A percentile compares a stretch with the other conserved stretches of the same genome.
Conservation (phyloP, 495 filamentous ascomycete species). For the Halenospora varia region DNA sequence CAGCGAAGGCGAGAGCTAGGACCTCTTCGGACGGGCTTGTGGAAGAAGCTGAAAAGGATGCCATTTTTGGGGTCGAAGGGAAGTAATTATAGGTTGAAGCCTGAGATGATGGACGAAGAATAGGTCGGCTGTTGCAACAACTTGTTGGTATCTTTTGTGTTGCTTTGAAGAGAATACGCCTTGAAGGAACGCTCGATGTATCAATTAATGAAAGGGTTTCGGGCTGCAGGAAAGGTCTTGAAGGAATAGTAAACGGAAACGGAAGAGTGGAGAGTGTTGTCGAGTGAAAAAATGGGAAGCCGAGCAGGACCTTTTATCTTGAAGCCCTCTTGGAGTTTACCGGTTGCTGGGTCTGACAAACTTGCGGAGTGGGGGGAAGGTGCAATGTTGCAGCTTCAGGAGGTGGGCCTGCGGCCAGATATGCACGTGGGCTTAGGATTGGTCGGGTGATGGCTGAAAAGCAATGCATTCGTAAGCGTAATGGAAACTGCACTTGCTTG, state of each 20-base stretch:
- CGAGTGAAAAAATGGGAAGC: no score
- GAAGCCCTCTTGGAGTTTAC: background rate
- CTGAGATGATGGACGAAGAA: no score
- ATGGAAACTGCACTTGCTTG: background rate
- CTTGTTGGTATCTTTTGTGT: no score
- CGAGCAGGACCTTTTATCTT: no score
- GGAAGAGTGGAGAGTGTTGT: no score
- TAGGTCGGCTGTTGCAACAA: no score
- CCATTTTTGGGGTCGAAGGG: background rate
- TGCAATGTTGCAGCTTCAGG: background rate
- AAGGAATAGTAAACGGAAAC: no score
- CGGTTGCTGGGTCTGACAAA: background rate
- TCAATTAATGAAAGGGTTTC: no score
- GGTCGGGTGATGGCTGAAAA: slow-evolving; percentile 16
- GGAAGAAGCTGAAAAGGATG: background rate
- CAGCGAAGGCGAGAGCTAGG: slow-evolving; percentile 6
- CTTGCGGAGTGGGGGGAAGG: background rate
- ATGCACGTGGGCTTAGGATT: slow-evolving; percentile 17
- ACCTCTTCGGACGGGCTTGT: background rate
- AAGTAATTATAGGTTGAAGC: background rate
- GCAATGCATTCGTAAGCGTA: background rate
- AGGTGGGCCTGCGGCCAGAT: background rate
- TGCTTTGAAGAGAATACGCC: no score
- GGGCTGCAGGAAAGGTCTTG: no score
- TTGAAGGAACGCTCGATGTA: no score